Percentiles rank a stretch among this genome's conserved stretches.
These are phyloP conservation scores for Wickerhamiella allomyrinae DNA, from an alignment of 805 yeast species.

Conservation along the genomic window DNA sequence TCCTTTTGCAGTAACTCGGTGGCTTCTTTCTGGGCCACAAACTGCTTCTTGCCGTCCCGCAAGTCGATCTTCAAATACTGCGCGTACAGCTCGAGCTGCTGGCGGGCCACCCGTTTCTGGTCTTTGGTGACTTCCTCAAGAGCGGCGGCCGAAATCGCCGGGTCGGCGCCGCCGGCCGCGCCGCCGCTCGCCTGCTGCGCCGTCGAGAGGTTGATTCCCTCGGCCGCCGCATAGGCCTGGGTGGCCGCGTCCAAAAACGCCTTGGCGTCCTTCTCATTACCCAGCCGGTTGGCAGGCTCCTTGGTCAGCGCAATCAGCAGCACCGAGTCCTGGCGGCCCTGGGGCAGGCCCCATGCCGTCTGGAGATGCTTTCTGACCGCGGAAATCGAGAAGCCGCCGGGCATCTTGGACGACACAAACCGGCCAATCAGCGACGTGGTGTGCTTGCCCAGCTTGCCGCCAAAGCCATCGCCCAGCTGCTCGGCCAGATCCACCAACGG, in stretches of 20 bases:
- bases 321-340: constrained; percentile 90
- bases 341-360: constrained; percentile 80
- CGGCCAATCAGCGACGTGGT: constrained; percentile 79
- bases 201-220: constrained; percentile 68
- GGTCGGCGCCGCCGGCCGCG: constrained; percentile 50
- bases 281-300: constrained; percentile 86
- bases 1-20: constrained; percentile 72
- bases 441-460: constrained; percentile 86
- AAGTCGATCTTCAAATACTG: constrained; percentile 87
- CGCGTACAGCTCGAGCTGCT: constrained; percentile 83
- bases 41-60: constrained; percentile 77
- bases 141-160: constrained; percentile 89
- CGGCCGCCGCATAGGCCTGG: constrained; percentile 68
- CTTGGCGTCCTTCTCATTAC: constrained; percentile 78
- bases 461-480: constrained; percentile 79
- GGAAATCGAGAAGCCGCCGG: constrained; percentile 95
- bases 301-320: constrained; percentile 68
- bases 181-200: constrained; percentile 36
- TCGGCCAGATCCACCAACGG: constrained; percentile 94
- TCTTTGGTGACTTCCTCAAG: constrained; percentile 68
- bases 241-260: constrained; percentile 70
- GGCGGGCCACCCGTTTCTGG: constrained; percentile 54
- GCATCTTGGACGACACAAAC: constrained; percentile 93
- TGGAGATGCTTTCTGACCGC: constrained; percentile 85
- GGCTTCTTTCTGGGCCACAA: constrained; percentile 73